Evolutionary conservation across 164 flowering plant genomes (phyloP).

Genomic region (Litsea cubeba): DNA sequence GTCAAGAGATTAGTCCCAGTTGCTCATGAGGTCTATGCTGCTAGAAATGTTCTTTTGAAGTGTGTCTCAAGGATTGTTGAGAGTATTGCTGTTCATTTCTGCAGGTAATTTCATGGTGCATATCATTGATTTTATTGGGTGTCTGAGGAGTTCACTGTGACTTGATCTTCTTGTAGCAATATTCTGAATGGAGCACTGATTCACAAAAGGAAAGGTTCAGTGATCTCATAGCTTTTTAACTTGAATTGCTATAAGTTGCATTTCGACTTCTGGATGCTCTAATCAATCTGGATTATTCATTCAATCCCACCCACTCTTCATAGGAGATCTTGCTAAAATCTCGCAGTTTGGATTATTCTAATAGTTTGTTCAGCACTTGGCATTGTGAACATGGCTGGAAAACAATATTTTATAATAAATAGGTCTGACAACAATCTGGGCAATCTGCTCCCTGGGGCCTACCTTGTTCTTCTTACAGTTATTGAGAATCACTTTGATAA

Average conservation of each 20-base stretch:
- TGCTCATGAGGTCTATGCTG: constrained; percentile 49
- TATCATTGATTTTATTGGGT: constrained; percentile 1
- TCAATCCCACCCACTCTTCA: no score
- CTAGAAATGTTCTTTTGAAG: constrained; percentile 31
- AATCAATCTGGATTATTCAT: no score
- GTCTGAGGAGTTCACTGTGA: background rate
- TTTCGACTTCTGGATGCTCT: no score
- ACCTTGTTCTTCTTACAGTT: background rate
- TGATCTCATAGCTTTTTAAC: no score
- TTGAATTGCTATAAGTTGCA: no score
- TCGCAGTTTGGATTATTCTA: background rate
- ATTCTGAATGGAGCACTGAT: background rate
- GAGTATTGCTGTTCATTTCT: constrained; percentile 29
- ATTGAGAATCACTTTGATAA: background rate
- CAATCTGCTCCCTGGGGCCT: background rate
- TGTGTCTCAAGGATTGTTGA: constrained; percentile 42
- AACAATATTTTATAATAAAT: background rate
- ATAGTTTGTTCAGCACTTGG: background rate
- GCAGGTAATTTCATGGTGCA: constrained; percentile 39
- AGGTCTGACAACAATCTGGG: background rate
- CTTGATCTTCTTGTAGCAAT: background rate
- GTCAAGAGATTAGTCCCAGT: constrained; percentile 48
- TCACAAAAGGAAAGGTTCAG: no score
- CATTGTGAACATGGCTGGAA: background rate
- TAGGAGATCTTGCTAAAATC: background rate